These are phyloP conservation scores for Vigna trinervia DNA, from an alignment of 306 rosid species.

Conservation along the genomic window DNA sequence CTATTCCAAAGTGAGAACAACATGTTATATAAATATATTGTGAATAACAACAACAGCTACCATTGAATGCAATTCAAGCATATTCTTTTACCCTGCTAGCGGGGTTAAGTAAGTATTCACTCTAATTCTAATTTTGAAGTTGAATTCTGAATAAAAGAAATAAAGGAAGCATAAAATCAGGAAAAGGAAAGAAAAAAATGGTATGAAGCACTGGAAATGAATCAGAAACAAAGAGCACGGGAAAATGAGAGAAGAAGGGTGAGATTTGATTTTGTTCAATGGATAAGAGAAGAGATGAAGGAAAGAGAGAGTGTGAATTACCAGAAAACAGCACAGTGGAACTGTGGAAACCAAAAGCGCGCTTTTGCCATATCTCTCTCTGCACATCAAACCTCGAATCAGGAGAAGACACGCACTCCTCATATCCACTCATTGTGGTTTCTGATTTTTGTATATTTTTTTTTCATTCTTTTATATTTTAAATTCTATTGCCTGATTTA, in stretches of 20 bases:
- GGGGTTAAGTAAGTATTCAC: background rate
- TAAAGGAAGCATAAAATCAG: background rate
- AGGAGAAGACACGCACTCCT: slow-evolving; percentile 49
- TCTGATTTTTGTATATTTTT: background rate
- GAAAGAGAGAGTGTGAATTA: background rate
- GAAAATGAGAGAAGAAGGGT: background rate
- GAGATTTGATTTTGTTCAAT: background rate
- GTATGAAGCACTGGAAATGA: slow-evolving; percentile 5
- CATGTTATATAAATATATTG: background rate
- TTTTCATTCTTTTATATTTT: too few species aligned
- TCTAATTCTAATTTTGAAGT: background rate
- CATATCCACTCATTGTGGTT: slow-evolving; percentile 38
- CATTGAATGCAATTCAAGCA: background rate
- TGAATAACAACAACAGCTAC: background rate
- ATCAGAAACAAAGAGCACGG: background rate
- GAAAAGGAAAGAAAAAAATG: background rate
- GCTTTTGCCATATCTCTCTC: slow-evolving; percentile 36
- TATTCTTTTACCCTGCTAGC: background rate
- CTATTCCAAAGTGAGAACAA: background rate
- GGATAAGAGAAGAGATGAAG: background rate
- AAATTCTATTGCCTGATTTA: too few species aligned
- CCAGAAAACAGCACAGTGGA: background rate
- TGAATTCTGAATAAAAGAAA: background rate
- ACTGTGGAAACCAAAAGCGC: slow-evolving; percentile 10
- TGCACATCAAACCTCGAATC: slow-evolving; percentile 40